These are phyloP conservation scores for Phaeotremella fagi DNA, from an alignment of 768 basidiomycete species.

Conservation along the genomic window DNA sequence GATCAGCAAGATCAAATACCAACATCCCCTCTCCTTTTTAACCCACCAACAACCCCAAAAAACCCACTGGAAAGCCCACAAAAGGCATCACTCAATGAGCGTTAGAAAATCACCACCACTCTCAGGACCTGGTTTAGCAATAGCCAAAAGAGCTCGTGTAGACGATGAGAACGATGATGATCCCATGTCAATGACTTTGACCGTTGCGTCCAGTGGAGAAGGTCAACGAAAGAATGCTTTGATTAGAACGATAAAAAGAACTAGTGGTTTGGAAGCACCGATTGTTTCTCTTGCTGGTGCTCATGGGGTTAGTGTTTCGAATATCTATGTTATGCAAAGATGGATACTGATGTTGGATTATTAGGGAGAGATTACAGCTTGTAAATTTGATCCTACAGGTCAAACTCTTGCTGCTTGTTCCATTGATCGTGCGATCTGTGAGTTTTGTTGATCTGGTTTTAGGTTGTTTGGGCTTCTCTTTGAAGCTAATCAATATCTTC, in stretches of 20 bases:
- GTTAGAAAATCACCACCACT: constrained; percentile 44
- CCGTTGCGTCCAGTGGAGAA: constrained; percentile 48
- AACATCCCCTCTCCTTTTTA: background rate
- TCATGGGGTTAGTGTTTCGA: constrained; percentile 62
- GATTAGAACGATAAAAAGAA: constrained; percentile 78
- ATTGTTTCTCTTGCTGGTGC: constrained; percentile 86
- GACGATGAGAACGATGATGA: constrained; percentile 38
- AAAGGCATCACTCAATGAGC: constrained; percentile 40
- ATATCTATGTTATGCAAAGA: background rate
- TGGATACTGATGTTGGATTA: background rate
- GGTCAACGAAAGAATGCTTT: constrained; percentile 44
- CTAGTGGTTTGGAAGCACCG: constrained; percentile 87
- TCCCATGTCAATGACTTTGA: constrained; percentile 43
- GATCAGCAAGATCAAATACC: no score
- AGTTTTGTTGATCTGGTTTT: constrained; percentile 51
- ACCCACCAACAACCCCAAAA: background rate
- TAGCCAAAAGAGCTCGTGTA: constrained; percentile 43
- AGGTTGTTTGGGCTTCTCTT: no score
- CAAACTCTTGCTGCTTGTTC: constrained; percentile 91
- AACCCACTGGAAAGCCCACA: no score
- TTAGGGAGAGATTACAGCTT: constrained; percentile 80
- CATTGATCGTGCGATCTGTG: constrained; percentile 82
- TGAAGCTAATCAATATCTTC: background rate
- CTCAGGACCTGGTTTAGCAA: constrained; percentile 30
- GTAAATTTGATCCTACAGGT: constrained; percentile 89